Conservation (phyloP, 208 protist species). For the Trypanosoma congolense region DNA sequence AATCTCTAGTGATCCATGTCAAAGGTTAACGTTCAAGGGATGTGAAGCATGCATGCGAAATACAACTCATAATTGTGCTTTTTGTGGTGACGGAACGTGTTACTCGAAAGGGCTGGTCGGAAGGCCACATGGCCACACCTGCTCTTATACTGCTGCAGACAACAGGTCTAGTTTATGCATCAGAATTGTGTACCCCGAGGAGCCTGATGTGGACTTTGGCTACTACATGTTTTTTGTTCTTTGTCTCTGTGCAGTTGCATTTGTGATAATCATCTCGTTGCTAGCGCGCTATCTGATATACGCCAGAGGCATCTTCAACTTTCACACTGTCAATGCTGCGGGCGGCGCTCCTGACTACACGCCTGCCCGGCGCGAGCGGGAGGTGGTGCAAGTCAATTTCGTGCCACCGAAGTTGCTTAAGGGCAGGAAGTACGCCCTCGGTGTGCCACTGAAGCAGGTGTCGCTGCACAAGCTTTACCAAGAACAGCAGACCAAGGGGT, state of each 20-base stretch:
- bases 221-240: background rate
- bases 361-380: background rate
- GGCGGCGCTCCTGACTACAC: background rate
- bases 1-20: constrained; percentile 24
- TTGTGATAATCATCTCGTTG: background rate
- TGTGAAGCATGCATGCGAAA: constrained; percentile 25
- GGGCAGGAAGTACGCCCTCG: background rate
- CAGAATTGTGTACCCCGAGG: background rate
- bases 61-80: constrained; percentile 21
- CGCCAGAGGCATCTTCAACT: background rate
- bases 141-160: constrained; percentile 21
- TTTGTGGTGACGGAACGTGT: constrained; percentile 41
- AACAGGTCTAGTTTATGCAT: background rate
- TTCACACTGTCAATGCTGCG: background rate
- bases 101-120: constrained; percentile 26
- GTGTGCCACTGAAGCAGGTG: background rate
- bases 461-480: background rate
- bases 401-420: background rate
- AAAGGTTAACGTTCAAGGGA: constrained; percentile 26
- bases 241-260: background rate
- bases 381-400: background rate
- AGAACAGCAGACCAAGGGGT: background rate
- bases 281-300: background rate
- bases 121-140: constrained; percentile 22
- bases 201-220: background rate